These are phyloP conservation scores for Cyamopsis tetragonoloba DNA, from an alignment of 306 rosid genomes.

Conservation along the genomic window DNA sequence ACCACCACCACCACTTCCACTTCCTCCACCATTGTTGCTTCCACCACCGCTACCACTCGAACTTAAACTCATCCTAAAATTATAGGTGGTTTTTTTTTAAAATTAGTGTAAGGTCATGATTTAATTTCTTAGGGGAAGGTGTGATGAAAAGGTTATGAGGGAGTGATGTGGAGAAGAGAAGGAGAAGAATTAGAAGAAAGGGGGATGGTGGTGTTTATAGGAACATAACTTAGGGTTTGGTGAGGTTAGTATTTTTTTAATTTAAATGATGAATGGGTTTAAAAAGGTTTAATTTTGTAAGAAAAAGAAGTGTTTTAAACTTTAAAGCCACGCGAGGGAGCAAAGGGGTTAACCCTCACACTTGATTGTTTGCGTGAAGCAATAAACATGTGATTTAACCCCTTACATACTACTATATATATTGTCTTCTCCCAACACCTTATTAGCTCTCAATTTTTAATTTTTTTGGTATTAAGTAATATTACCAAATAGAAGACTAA, in stretches of 20 bases:
- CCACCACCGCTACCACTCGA: conserved; percentile 37
- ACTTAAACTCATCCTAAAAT: conserved; percentile 48
- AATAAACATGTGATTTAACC: conserved; percentile 79
- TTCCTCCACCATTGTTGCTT: not conserved
- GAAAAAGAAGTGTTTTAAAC: conserved; percentile 51
- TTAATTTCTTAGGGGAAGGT: not conserved
- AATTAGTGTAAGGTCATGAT: not conserved
- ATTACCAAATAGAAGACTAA: too few species aligned
- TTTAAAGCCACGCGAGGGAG: conserved; percentile 94
- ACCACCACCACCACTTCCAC: conserved; percentile 38
- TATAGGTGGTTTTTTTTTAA: not conserved
- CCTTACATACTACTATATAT: conserved; percentile 22
- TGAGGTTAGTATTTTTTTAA: conserved; percentile 37
- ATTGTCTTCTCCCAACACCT: conserved; percentile 24
- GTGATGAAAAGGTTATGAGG: not conserved
- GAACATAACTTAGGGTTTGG: conserved; percentile 54
- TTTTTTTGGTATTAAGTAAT: too few species aligned
- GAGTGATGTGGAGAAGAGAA: not conserved
- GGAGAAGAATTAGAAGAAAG: not conserved
- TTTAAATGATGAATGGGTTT: conserved; percentile 33
- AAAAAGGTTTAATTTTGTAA: too few species aligned
- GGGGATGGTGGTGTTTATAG: not conserved
- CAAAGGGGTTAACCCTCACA: conserved; percentile 65
- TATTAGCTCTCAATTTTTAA: too few species aligned
- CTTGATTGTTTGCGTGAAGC: conserved; percentile 95